Percentiles rank a stretch among this genome's conserved stretches.
Conservation (phyloP, 768 basidiomycete species). For the Boletus subparvulus region DNA sequence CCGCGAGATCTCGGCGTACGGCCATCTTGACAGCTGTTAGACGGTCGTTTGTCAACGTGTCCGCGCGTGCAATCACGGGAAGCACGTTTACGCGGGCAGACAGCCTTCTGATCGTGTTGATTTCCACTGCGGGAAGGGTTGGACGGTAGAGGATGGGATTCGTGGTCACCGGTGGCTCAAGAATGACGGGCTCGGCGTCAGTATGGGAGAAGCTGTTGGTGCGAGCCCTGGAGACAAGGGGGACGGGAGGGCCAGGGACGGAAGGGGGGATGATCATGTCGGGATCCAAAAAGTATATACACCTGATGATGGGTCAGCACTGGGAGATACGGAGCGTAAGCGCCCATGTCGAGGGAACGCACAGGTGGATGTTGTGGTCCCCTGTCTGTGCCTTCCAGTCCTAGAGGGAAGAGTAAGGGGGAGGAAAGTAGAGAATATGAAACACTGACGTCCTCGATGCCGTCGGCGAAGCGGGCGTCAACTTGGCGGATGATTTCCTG, state of each 20-base stretch:
- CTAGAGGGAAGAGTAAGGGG: slow-evolving; percentile 39
- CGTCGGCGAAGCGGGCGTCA: slow-evolving; percentile 71
- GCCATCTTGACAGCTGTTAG: slow-evolving; percentile 77
- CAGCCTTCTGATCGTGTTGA: slow-evolving; percentile 74
- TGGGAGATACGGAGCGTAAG: slow-evolving; percentile 16
- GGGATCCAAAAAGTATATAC: slow-evolving; percentile 87
- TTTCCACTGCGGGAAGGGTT: slow-evolving; percentile 67
- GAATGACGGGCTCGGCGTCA: slow-evolving; percentile 73
- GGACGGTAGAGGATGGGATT: slow-evolving; percentile 68
- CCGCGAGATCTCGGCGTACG: slow-evolving; percentile 76
- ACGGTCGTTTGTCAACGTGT: slow-evolving; percentile 79
- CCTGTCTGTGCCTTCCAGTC: slow-evolving; percentile 69
- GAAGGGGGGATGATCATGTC: slow-evolving; percentile 74
- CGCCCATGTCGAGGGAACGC: slow-evolving; percentile 38
- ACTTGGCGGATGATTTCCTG: slow-evolving; percentile 69
- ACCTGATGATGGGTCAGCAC: slow-evolving; percentile 45
- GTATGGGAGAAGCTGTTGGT: slow-evolving; percentile 70
- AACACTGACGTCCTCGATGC: slow-evolving; percentile 71
- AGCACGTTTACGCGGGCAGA: slow-evolving; percentile 85
- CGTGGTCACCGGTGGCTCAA: slow-evolving; percentile 75
- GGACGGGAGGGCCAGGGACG: slow-evolving; percentile 63
- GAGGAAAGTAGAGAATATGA: slow-evolving; percentile 15
- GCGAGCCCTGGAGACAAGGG: slow-evolving; percentile 66
- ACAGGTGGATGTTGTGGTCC: slow-evolving; percentile 84
- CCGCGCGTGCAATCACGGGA: slow-evolving; percentile 80